phyloP scores from a whole-genome alignment of 2,329 filamentous ascomycete species.

The Aureobasidium sp. region DNA sequence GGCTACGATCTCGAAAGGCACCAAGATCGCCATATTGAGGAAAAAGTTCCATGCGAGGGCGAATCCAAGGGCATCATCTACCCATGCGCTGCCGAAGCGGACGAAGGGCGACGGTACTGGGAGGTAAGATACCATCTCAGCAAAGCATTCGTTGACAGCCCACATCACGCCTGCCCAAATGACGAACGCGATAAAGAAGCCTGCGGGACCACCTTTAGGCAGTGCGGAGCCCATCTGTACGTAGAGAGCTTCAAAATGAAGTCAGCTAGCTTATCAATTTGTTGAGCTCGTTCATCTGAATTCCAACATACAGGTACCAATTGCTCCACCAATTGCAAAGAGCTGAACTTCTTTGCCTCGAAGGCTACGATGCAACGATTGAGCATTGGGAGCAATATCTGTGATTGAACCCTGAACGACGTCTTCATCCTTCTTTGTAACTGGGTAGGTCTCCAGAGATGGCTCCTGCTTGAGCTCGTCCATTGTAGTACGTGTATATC shows the following conservation, averaged over 20 bases:
- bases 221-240: conserved; percentile 20
- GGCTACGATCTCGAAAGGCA: conserved; percentile 37
- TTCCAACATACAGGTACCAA: conserved; percentile 18
- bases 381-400: neutral
- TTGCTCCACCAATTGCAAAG: conserved; percentile 20
- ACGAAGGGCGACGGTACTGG: conserved; percentile 11
- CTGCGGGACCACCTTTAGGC: conserved; percentile 37
- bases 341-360: conserved; percentile 19
- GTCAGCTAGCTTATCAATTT: neutral
- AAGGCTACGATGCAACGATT: conserved; percentile 11
- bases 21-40: conserved; percentile 42
- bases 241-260: neutral
- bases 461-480: neutral
- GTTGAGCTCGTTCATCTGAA: neutral
- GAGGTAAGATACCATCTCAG: conserved; percentile 8
- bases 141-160: conserved; percentile 18
- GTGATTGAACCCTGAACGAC: neutral
- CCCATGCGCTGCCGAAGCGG: conserved; percentile 45
- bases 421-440: neutral
- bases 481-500: neutral
- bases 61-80: conserved; percentile 51
- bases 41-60: conserved; percentile 40
- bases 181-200: conserved; percentile 31
- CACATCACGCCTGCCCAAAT: conserved; percentile 26
- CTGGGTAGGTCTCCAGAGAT: neutral